phyloP scores from a whole-genome alignment of 768 basidiomycete species.

The Mycena crocata region DNA sequence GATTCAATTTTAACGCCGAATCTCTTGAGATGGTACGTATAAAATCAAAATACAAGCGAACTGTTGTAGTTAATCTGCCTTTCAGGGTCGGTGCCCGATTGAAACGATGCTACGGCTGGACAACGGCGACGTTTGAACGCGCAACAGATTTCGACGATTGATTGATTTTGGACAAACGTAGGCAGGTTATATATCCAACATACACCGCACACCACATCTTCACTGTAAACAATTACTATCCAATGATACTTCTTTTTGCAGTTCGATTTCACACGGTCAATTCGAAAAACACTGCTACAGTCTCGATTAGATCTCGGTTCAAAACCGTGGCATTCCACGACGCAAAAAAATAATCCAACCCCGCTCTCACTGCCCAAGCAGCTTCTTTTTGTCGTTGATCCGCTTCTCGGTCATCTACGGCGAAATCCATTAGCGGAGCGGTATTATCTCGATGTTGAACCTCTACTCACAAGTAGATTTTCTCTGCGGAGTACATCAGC shows the following conservation, averaged over 20 bases:
- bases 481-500: background rate
- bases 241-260: too few species aligned
- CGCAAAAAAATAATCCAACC: too few species aligned
- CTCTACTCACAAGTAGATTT: background rate
- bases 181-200: too few species aligned
- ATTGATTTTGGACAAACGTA: background rate
- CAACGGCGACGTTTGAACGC: constrained; percentile 17
- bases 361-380: background rate
- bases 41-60: background rate
- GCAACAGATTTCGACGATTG: constrained; percentile 5
- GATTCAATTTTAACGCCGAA: constrained; percentile 27
- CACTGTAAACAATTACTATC: too few species aligned
- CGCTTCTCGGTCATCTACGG: constrained; percentile 7
- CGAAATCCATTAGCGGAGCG: background rate
- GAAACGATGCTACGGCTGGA: constrained; percentile 24
- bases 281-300: too few species aligned
- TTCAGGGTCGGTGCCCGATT: constrained; percentile 14
- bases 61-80: background rate
- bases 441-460: background rate
- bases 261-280: too few species aligned
- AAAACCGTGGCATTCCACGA: too few species aligned
- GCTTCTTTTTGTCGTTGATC: constrained; percentile 11
- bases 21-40: constrained; percentile 18
- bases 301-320: too few species aligned
- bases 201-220: too few species aligned